Conservation (phyloP, 306 rosid genomes). For the Corylus americana region DNA sequence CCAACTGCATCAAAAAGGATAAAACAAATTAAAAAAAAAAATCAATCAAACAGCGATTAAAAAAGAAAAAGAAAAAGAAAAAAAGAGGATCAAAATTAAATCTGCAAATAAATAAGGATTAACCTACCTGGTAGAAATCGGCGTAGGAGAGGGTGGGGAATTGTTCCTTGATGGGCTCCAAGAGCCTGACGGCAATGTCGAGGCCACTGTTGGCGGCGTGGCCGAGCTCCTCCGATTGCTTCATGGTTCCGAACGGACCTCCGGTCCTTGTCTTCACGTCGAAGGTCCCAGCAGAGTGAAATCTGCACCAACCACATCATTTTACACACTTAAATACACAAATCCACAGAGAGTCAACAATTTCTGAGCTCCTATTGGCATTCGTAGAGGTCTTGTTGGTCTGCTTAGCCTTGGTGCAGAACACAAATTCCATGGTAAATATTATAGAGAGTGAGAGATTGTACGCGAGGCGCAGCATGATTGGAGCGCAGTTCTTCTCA, state of each 20-base stretch:
- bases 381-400: not conserved
- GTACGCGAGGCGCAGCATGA: constrained; percentile 90
- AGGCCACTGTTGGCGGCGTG: constrained; percentile 89
- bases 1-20: constrained; percentile 46
- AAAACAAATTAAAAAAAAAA: not conserved
- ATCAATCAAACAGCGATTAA: not conserved
- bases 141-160: constrained; percentile 72
- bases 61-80: too few species aligned
- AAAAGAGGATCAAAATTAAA: not conserved
- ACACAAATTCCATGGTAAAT: too few species aligned
- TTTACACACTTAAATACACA: not conserved
- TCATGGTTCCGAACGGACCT: constrained; percentile 95
- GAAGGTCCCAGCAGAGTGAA: constrained; percentile 97
- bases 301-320: constrained; percentile 41
- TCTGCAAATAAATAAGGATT: not conserved
- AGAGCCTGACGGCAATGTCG: constrained; percentile 82
- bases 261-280: constrained; percentile 70
- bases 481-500: constrained; percentile 88
- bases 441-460: not conserved
- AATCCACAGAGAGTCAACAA: not conserved
- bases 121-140: constrained; percentile 79
- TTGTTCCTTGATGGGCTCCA: constrained; percentile 88
- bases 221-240: constrained; percentile 52
- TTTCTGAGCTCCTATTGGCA: not conserved
- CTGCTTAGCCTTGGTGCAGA: too few species aligned